phyloP scores from a whole-genome alignment of 2,329 filamentous ascomycete species.

The Arthrobotrys pseudoclavata region DNA sequence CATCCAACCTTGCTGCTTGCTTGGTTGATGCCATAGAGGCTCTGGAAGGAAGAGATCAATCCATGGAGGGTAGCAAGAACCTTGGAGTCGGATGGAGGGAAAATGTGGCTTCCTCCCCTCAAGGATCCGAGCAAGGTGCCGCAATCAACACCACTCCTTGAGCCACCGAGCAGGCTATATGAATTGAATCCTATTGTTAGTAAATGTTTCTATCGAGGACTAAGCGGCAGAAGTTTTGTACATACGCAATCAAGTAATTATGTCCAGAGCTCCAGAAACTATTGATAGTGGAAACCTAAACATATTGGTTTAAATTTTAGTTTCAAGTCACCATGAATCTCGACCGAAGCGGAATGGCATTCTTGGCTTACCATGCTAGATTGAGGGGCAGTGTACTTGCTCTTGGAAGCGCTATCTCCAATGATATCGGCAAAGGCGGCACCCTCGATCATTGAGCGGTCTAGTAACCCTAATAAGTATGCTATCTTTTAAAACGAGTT shows the following conservation, averaged over 20 bases:
- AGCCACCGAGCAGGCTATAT: constrained; percentile 74
- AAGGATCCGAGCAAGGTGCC: constrained; percentile 78
- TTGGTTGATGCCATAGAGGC: constrained; percentile 77
- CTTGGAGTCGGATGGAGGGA: constrained; percentile 79
- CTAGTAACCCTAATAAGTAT: constrained; percentile 22
- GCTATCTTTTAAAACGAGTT: neutral
- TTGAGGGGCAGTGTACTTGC: constrained; percentile 72
- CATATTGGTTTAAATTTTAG: neutral
- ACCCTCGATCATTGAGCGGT: constrained; percentile 75
- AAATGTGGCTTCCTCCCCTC: constrained; percentile 79
- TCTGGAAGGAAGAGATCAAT: constrained; percentile 80
- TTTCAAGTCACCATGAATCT: neutral
- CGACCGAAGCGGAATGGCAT: neutral
- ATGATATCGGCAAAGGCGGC: constrained; percentile 76
- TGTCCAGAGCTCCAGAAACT: constrained; percentile 77
- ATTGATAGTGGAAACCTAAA: constrained; percentile 75
- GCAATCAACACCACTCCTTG: constrained; percentile 77
- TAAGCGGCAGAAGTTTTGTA: neutral
- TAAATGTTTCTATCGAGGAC: neutral
- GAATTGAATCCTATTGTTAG: neutral
- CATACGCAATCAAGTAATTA: constrained; percentile 72
- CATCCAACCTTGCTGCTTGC: constrained; percentile 64
- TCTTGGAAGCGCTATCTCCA: constrained; percentile 72
- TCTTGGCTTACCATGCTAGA: constrained; percentile 72
- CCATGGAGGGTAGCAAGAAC: constrained; percentile 80